These are phyloP conservation scores for Suillus weaverae DNA, from an alignment of 768 basidiomycete genomes.

Conservation along the genomic window DNA sequence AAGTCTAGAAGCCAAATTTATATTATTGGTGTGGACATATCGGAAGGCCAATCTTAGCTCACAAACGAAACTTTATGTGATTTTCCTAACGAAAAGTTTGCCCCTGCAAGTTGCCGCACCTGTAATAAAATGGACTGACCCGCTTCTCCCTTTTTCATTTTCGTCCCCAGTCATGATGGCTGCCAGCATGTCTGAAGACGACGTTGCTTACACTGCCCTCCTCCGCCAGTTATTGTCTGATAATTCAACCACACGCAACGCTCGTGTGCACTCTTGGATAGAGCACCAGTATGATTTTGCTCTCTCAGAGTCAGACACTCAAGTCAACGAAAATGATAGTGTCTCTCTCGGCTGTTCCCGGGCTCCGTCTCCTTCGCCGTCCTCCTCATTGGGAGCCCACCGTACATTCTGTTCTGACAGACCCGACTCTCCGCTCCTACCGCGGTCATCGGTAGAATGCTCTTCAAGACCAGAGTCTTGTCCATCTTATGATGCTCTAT, in stretches of 20 bases:
- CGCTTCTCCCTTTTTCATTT: neutral
- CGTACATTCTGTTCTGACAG: conserved; percentile 26
- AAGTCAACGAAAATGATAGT: neutral
- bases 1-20: neutral
- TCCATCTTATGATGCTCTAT: conserved; percentile 36
- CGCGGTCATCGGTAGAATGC: conserved; percentile 24
- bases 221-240: conserved; percentile 30
- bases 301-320: conserved; percentile 24
- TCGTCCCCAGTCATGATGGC: conserved; percentile 2
- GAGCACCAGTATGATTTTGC: conserved; percentile 38
- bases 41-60: conserved; percentile 14
- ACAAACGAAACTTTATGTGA: conserved; percentile 18
- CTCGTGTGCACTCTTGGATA: conserved; percentile 35
- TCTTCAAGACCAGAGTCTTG: conserved; percentile 15
- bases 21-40: neutral
- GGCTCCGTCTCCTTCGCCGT: conserved; percentile 29
- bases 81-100: conserved; percentile 10
- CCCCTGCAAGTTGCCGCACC: neutral
- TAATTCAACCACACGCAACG: conserved; percentile 23
- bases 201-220: conserved; percentile 28
- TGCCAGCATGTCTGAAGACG: conserved; percentile 31
- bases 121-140: conserved; percentile 23
- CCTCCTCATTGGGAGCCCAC: conserved; percentile 32
- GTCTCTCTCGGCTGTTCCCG: neutral
- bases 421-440: conserved; percentile 32